Evolutionary conservation across 805 yeast genomes (phyloP).

Genomic region (Candida nonsorbophila): DNA sequence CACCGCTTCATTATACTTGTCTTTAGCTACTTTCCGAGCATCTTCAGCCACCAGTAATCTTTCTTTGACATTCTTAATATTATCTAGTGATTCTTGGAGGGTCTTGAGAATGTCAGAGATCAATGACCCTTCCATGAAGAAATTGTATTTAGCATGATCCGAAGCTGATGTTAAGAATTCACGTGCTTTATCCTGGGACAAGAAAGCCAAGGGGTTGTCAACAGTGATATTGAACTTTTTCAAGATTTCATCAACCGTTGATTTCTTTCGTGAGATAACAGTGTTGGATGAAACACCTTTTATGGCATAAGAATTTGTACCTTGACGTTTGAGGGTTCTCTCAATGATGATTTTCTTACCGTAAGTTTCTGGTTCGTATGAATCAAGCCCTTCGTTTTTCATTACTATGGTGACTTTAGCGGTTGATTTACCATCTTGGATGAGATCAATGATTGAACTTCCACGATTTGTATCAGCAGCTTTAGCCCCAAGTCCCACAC

Average conservation of each 20-base stretch:
- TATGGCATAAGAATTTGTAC: constrained; percentile 49
- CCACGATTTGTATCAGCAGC: constrained; percentile 89
- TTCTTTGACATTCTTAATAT: constrained; percentile 23
- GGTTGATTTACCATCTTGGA: constrained; percentile 69
- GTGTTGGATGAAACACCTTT: constrained; percentile 43
- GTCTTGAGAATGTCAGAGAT: constrained; percentile 61
- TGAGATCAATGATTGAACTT: constrained; percentile 57
- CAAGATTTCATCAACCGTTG: constrained; percentile 62
- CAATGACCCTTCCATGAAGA: constrained; percentile 77
- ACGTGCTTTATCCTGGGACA: constrained; percentile 92
- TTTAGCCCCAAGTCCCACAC: constrained; percentile 83
- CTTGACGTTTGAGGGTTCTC: constrained; percentile 54
- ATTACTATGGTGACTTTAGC: constrained; percentile 64
- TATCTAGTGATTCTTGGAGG: constrained; percentile 27
- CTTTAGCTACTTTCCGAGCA: constrained; percentile 18
- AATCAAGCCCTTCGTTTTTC: constrained; percentile 60
- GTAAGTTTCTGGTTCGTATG: constrained; percentile 56
- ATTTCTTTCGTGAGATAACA: constrained; percentile 54
- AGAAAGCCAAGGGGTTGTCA: constrained; percentile 85
- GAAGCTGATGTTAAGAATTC: constrained; percentile 78
- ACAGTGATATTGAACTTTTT: constrained; percentile 71
- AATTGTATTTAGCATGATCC: constrained; percentile 64
- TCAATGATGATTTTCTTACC: constrained; percentile 71
- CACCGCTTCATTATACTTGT: constrained; percentile 23
- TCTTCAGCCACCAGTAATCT: constrained; percentile 20